Conservation (phyloP, 495 filamentous ascomycete genomes). For the Tuber umbilicatum region DNA sequence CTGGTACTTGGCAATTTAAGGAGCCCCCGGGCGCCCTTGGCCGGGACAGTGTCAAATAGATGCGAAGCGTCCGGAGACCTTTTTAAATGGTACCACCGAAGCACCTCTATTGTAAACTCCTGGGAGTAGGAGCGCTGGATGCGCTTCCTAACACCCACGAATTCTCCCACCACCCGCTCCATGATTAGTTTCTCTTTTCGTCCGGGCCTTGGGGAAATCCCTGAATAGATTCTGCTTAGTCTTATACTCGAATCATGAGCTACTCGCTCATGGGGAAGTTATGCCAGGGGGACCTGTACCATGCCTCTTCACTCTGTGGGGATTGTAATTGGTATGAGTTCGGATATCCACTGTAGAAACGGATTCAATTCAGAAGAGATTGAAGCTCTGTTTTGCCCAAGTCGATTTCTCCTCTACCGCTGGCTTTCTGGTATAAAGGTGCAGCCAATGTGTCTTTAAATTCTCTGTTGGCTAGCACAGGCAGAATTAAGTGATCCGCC, state of each 20-base stretch:
- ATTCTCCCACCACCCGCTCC: background rate
- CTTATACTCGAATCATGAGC: too few species aligned
- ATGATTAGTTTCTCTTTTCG: background rate
- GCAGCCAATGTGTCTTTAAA: background rate
- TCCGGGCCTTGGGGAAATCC: too few species aligned
- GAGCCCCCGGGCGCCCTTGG: background rate
- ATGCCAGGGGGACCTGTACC: too few species aligned
- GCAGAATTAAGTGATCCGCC: background rate
- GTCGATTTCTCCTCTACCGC: background rate
- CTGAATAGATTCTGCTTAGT: background rate
- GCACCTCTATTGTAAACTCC: background rate
- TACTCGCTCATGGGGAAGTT: too few species aligned
- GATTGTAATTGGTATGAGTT: too few species aligned
- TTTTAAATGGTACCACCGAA: background rate
- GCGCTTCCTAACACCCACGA: background rate
- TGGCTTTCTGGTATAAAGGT: background rate
- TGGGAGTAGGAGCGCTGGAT: background rate
- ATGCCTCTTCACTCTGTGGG: too few species aligned
- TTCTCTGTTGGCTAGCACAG: background rate
- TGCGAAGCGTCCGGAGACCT: too few species aligned
- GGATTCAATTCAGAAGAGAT: background rate
- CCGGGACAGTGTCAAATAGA: too few species aligned
- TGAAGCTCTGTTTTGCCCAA: background rate
- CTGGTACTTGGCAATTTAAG: too few species aligned
- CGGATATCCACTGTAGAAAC: too few species aligned